Percentiles rank a stretch among this genome's conserved stretches.
These are phyloP conservation scores for Termitomyces sp. DNA, from an alignment of 768 basidiomycete genomes.

Conservation along the genomic window DNA sequence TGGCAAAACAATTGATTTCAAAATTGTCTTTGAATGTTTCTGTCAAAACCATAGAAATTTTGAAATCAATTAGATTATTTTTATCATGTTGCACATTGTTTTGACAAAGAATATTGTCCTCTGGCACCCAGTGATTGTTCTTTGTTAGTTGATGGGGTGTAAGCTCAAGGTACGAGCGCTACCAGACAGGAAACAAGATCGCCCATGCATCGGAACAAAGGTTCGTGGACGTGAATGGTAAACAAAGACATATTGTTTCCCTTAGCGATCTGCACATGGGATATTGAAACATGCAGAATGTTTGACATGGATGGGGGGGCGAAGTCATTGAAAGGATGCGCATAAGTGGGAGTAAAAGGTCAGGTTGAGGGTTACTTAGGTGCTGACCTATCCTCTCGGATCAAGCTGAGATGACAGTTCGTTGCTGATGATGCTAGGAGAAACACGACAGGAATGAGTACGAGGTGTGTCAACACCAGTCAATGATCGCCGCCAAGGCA, in stretches of 20 bases:
- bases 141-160: background rate
- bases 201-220: background rate
- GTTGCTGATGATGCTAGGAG: constrained; percentile 1
- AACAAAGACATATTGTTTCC: background rate
- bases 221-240: no score
- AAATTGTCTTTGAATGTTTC: no score
- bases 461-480: background rate
- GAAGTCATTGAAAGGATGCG: background rate
- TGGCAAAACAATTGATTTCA: no score
- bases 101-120: no score
- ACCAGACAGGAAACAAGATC: no score
- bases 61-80: no score
- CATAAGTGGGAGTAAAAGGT: background rate
- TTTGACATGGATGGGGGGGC: background rate
- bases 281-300: background rate
- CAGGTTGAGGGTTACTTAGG: background rate
- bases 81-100: no score
- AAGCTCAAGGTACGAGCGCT: background rate
- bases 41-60: no score
- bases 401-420: constrained; percentile 6
- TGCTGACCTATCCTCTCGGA: constrained; percentile 5
- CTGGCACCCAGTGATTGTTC: no score
- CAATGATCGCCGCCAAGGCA: constrained; percentile 4
- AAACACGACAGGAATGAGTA: background rate
- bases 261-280: background rate